phyloP scores from a whole-genome alignment of 371 early-diverging fungal genomes.

The Mortierella sp. region DNA sequence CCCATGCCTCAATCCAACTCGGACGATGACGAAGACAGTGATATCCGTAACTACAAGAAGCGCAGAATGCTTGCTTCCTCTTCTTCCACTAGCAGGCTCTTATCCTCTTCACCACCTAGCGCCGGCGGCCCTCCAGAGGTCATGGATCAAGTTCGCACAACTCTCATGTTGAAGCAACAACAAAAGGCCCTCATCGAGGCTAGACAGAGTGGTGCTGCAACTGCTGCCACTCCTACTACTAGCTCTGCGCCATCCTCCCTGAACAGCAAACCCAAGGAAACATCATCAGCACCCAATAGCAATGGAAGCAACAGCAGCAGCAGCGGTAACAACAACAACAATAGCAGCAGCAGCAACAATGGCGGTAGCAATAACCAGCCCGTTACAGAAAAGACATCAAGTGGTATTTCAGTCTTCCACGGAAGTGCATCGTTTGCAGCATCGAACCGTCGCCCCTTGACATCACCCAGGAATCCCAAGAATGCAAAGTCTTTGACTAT shows the following conservation, averaged over 20 bases:
- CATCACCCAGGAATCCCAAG: slow-evolving; percentile 58
- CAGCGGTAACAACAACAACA: slow-evolving; percentile 4
- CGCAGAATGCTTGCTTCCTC: slow-evolving; percentile 29
- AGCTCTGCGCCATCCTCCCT: not conserved
- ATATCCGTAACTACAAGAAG: slow-evolving; percentile 47
- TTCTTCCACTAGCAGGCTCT: slow-evolving; percentile 13
- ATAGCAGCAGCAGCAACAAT: no score
- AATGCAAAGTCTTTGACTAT: slow-evolving; percentile 70
- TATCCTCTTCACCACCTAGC: slow-evolving; percentile 24
- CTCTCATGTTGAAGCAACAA: slow-evolving; percentile 63
- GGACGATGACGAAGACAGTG: slow-evolving; percentile 51
- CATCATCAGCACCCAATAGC: slow-evolving; percentile 11
- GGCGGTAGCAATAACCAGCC: slow-evolving; percentile 27
- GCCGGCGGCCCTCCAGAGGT: slow-evolving; percentile 51
- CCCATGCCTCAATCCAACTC: slow-evolving; percentile 55
- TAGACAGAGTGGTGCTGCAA: slow-evolving; percentile 44
- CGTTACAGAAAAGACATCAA: slow-evolving; percentile 50
- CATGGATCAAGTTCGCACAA: slow-evolving; percentile 62
- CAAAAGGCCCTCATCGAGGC: slow-evolving; percentile 70
- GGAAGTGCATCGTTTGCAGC: slow-evolving; percentile 55
- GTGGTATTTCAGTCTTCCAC: slow-evolving; percentile 53
- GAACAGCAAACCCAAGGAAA: slow-evolving; percentile 7
- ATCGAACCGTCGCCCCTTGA: slow-evolving; percentile 47
- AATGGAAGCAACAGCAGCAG: no score
- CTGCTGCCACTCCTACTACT: slow-evolving; percentile 1